phyloP scores from a whole-genome alignment of 2,329 filamentous ascomycete species.

The Verticillium zaregamsianum region DNA sequence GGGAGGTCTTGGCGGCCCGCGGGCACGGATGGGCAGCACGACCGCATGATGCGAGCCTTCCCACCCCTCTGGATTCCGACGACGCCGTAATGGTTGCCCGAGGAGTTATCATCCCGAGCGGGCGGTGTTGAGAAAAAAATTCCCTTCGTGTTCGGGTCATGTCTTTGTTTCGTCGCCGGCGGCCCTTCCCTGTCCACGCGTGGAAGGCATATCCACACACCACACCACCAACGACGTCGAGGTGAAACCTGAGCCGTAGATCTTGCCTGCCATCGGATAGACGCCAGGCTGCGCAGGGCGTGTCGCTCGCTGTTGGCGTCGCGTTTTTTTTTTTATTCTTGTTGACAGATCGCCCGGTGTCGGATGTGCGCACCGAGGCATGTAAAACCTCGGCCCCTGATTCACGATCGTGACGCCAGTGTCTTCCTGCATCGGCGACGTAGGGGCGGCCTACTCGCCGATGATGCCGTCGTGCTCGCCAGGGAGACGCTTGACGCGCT shows the following conservation, averaged over 20 bases:
- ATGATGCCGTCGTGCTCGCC: constrained; percentile 87
- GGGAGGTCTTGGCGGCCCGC: not conserved
- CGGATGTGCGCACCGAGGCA: not conserved
- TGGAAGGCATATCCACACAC: not conserved
- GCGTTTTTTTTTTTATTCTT: not conserved
- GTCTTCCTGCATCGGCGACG: constrained; percentile 2
- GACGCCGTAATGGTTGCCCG: not conserved
- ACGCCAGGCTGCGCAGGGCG: not conserved
- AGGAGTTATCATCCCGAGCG: not conserved
- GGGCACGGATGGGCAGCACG: not conserved
- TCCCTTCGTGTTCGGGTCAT: not conserved
- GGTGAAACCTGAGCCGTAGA: not conserved
- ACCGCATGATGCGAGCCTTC: not conserved
- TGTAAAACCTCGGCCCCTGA: not conserved
- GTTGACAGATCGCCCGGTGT: not conserved
- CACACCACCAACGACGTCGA: not conserved
- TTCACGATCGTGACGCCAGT: not conserved
- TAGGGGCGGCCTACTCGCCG: constrained; percentile 23
- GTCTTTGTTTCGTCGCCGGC: not conserved
- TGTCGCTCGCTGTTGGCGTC: not conserved
- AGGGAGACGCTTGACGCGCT: constrained; percentile 81
- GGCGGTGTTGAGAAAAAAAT: not conserved
- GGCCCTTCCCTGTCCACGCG: not conserved
- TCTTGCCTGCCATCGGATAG: not conserved
- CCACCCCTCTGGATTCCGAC: not conserved